These are phyloP conservation scores for Euryodendron excelsum DNA, from an alignment of 148 eudicot species.

Conservation along the genomic window DNA sequence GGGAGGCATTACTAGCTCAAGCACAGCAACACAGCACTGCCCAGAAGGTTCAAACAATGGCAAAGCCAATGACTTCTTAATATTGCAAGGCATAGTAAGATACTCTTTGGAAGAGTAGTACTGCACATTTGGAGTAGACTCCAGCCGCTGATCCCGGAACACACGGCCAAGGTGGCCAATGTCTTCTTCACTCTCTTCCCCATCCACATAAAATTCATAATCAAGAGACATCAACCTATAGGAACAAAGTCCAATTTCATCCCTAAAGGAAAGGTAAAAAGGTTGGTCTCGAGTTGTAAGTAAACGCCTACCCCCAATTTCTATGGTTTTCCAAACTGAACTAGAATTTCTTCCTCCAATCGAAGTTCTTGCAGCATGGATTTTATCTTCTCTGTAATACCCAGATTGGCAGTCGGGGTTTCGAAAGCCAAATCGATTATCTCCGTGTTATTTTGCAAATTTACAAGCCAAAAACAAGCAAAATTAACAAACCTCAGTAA, in stretches of 20 bases:
- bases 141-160: background rate
- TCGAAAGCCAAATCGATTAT: too few relatives aligned
- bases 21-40: background rate
- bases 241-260: background rate
- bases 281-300: background rate
- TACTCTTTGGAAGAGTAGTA: background rate
- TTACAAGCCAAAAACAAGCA: too few relatives aligned
- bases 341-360: background rate
- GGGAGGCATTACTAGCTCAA: background rate
- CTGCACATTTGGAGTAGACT: background rate
- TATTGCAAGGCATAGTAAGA: background rate
- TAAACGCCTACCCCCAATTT: background rate
- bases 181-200: background rate
- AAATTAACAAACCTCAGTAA: too few relatives aligned
- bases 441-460: too few relatives aligned
- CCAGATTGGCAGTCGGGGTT: background rate
- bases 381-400: background rate
- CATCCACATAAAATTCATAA: background rate
- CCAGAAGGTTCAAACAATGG: slow-evolving; percentile 4
- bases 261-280: background rate
- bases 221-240: background rate
- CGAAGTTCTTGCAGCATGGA: background rate
- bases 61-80: background rate
- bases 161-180: slow-evolving; percentile 2
- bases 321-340: slow-evolving; percentile 16